Conservation (phyloP, 78 protist genomes). For the Cavenderia fasciculata region DNA sequence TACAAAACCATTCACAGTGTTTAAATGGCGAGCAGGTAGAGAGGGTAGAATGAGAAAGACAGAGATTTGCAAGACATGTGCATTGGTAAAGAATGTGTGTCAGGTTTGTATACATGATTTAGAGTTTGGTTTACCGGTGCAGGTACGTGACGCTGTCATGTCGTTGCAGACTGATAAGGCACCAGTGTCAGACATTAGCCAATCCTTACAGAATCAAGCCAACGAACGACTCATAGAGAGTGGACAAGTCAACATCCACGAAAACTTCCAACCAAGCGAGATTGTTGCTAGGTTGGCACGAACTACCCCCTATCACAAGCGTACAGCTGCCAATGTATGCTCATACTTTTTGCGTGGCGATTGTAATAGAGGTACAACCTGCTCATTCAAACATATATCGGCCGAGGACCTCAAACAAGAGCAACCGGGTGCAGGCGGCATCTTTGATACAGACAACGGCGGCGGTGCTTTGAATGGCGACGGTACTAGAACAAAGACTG, state of each 20-base stretch:
- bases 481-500: slow-evolving; percentile 83
- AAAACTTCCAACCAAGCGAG: slow-evolving; percentile 51
- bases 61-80: slow-evolving; percentile 95
- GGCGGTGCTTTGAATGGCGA: no score
- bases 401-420: no score
- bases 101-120: slow-evolving; percentile 96
- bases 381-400: slow-evolving; percentile 85
- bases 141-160: slow-evolving; percentile 88
- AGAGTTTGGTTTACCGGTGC: slow-evolving; percentile 92
- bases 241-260: slow-evolving; percentile 50
- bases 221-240: slow-evolving; percentile 33
- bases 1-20: slow-evolving; percentile 88
- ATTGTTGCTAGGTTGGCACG: slow-evolving; percentile 65
- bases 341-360: slow-evolving; percentile 88
- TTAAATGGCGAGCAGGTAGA: slow-evolving; percentile 88
- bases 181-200: slow-evolving; percentile 57
- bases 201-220: slow-evolving; percentile 51
- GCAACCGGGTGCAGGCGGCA: not conserved
- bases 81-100: slow-evolving; percentile 95
- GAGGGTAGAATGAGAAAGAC: slow-evolving; percentile 85
- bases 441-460: slow-evolving; percentile 82
- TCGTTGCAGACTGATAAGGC: slow-evolving; percentile 14
- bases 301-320: slow-evolving; percentile 80
- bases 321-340: slow-evolving; percentile 83
- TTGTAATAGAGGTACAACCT: slow-evolving; percentile 88